Evolutionary conservation across 352 stramenopile genomes (phyloP), one percentile per base, ranked within the genome.

Genomic region (Phytophthora vignae): DNA sequence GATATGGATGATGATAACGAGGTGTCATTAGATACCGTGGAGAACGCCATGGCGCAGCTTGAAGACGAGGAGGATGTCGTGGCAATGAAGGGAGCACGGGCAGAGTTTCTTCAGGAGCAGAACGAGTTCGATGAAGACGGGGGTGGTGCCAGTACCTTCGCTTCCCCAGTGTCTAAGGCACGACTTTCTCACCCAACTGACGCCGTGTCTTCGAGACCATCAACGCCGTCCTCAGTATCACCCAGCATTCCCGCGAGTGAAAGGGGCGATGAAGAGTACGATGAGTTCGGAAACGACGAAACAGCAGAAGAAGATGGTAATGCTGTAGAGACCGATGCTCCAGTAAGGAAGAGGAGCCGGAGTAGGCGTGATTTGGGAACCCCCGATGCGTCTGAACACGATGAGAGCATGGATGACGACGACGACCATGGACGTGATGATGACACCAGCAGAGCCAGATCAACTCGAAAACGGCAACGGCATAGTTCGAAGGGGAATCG

Each of bases 11-110:
- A 77, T 29, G 65, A 77, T 3, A 80, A 93, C n/a, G 73, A 89
- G 80, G 14, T 90, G 56, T 84, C 85, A 21, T 71, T 90, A 57
- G 87, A 92, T 67, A 81, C 76, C 9, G 88, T 99, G 52, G 90
- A 98, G 71, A 91, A 86, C 27, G 94, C 95, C 6, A 99, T 99
- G 97, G 88, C 94, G 12, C 82, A 96, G 50, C 71, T 99, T 6
- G 97, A 99, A 81, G 97, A 99, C 71, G 94, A 97, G 59, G 95
- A 98, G 56, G 97, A 99, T 74, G 95, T 98, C 7, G 87, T 91
- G 11, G 97, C 96, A 2, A 97, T 98, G 83, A 82, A 91, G 44
- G 96, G 86, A 11, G 94, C 86, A 17, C 70, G 81, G 31, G 83
- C 84, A 2, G 85, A 94, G 57, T 79, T 83, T 54, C 33, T 88